Evolutionary conservation across 805 yeast genomes (phyloP).

Genomic region (Grigorovia yakushimaensis): DNA sequence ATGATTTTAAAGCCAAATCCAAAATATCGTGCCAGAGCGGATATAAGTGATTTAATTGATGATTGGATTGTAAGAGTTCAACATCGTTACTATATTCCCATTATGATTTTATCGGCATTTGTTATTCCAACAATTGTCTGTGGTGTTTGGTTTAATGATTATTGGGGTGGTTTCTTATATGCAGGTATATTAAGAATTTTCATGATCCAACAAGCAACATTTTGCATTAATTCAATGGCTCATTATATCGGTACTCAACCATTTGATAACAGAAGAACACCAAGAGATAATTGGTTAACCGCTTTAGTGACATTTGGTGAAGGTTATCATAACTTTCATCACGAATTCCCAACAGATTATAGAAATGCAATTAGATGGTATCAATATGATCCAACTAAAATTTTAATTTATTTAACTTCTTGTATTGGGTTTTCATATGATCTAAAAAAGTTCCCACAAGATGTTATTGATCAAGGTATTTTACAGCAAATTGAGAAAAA

Average conservation of each 20-base stretch:
- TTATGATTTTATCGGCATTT: conserved; percentile 55
- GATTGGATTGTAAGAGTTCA: conserved; percentile 76
- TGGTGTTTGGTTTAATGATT: conserved; percentile 49
- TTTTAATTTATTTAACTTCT: conserved; percentile 47
- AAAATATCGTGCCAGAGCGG: conserved; percentile 71
- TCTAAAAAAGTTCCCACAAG: conserved; percentile 66
- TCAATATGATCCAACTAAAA: conserved; percentile 78
- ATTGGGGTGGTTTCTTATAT: conserved; percentile 63
- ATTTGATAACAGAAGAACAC: conserved; percentile 79
- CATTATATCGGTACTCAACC: conserved; percentile 85
- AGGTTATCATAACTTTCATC: conserved; percentile 86
- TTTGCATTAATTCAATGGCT: conserved; percentile 78
- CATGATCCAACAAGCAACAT: conserved; percentile 73
- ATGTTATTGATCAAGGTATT: conserved; percentile 74
- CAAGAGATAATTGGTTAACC: conserved; percentile 72
- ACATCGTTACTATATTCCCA: conserved; percentile 61
- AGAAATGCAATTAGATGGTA: conserved; percentile 83
- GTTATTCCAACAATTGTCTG: conserved; percentile 52
- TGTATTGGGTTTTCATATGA: conserved; percentile 62
- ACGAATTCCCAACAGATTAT: conserved; percentile 83
- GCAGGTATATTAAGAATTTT: conserved; percentile 65
- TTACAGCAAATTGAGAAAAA: conserved; percentile 79
- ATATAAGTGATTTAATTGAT: conserved; percentile 64
- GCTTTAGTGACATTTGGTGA: conserved; percentile 82
- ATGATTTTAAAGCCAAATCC: conserved; percentile 76